Percentiles rank a stretch among this genome's conserved stretches.
phyloP scores from a whole-genome alignment of 495 filamentous ascomycete genomes.

The Halenospora varia region DNA sequence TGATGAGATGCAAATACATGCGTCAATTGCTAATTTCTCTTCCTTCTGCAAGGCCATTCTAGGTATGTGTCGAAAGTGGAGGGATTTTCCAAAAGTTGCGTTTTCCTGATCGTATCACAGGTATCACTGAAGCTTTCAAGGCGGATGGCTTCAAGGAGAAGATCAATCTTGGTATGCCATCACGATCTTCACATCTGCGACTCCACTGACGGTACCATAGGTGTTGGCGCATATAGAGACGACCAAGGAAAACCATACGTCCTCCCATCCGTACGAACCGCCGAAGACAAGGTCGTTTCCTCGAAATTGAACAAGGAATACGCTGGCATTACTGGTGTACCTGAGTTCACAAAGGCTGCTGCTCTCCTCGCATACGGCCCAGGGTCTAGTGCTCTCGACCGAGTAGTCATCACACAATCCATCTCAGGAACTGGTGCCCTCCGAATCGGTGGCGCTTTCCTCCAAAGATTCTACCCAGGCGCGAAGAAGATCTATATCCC shows the following conservation, averaged over 20 bases:
- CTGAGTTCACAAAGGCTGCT: constrained; percentile 87
- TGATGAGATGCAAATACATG: constrained; percentile 1
- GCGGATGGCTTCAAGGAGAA: constrained; percentile 86
- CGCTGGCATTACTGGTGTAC: constrained; percentile 93
- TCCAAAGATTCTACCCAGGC: constrained; percentile 82
- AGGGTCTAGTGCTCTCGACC: constrained; percentile 69
- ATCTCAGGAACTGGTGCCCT: constrained; percentile 97
- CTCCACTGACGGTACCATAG: constrained; percentile 35
- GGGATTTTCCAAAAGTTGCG: neutral
- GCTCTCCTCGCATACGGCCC: constrained; percentile 85
- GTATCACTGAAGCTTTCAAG: constrained; percentile 99
- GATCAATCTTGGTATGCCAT: constrained; percentile 82
- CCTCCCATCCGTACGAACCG: constrained; percentile 84
- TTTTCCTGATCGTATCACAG: constrained; percentile 33
- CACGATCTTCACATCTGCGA: neutral
- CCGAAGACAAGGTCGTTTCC: constrained; percentile 81
- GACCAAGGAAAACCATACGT: constrained; percentile 97
- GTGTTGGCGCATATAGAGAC: constrained; percentile 83
- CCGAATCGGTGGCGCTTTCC: constrained; percentile 90
- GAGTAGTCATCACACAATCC: constrained; percentile 91
- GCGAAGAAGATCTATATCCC: constrained; percentile 95
- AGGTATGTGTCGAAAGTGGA: constrained; percentile 42
- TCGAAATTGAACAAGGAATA: constrained; percentile 91
- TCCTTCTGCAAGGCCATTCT: constrained; percentile 62
- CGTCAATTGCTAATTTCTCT: constrained; percentile 11